Percentiles rank a stretch among this genome's conserved stretches.
Conservation (phyloP, 2,329 filamentous ascomycete species). For the Trichoderma sp. region DNA sequence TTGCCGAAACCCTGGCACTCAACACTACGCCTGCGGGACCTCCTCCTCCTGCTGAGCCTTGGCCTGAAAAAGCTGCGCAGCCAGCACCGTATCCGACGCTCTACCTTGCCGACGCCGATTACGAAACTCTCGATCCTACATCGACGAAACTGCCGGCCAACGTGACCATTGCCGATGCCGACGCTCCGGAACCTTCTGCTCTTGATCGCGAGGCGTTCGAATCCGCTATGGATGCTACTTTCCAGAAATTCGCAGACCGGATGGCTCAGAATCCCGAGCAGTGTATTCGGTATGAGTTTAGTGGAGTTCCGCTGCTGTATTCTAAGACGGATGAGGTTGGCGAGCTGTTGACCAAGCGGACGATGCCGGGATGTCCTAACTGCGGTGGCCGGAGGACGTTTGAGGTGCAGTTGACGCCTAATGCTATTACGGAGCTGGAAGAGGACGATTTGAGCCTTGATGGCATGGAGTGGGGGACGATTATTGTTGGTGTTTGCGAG, state of each 20-base stretch:
- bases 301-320: conserved; percentile 73
- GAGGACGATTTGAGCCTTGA: conserved; percentile 67
- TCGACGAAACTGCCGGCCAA: conserved; percentile 51
- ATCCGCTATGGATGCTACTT: conserved; percentile 69
- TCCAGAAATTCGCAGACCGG: conserved; percentile 77
- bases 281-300: conserved; percentile 77
- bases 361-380: conserved; percentile 71
- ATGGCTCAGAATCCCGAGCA: conserved; percentile 80
- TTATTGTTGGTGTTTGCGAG: conserved; percentile 82
- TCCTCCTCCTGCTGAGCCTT: conserved; percentile 59
- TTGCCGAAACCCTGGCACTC: conserved; percentile 73
- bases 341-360: conserved; percentile 51
- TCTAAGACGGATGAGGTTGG: conserved; percentile 74
- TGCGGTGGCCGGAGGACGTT: conserved; percentile 78
- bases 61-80: conserved; percentile 66
- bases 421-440: conserved; percentile 87
- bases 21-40: conserved; percentile 50
- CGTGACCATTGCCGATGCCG: conserved; percentile 42
- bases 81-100: conserved; percentile 71
- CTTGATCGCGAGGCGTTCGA: conserved; percentile 74
- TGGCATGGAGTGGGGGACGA: conserved; percentile 98
- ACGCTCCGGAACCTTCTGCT: conserved; percentile 39
- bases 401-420: conserved; percentile 88
- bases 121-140: conserved; percentile 73
- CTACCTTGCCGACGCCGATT: conserved; percentile 84